Evolutionary conservation across 129 eudicot genomes (phyloP), one percentile per base, ranked within the genome.

Genomic region (Arctium lappa): DNA sequence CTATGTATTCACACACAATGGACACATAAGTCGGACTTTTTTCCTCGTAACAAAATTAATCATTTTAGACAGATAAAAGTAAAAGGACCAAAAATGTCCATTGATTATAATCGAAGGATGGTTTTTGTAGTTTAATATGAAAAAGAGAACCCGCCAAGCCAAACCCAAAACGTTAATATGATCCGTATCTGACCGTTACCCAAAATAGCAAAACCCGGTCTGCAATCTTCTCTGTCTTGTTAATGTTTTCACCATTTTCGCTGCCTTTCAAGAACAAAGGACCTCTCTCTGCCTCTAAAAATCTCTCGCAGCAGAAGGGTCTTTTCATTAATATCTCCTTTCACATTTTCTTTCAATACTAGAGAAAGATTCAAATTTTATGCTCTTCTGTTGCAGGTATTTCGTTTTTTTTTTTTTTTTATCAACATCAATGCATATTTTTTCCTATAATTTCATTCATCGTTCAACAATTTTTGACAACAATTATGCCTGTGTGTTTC

Each of bases 331-430:
- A 60, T 60, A 60, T 15, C 5, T 60, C 80, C 80, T 18, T 1
- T 71, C 50, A 82, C 2, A n/a, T 60, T 68, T 69, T 68, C 72
- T 68, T 71, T 80, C 85, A 63, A 62, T 2, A 62, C 10, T 62
- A n/a, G 11, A 50, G 36, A 77, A 70, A 70, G 73, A 81, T 83
- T 72, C 18, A 15, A 77, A 22, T 29, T 69, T 77, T 39, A 5
- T 39, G 56, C 30, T 83, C 86, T 77, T 83, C 82, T 72, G 82
- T 83, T 78, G 81, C 74, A 78, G 86, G 86, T 78, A 38, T 72
- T 53, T 36, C 8, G 13, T 40, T 29, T 33, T 33, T 29, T 6
- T 50, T 29, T 5, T 4, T 42, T 30, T 33, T 33, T 38, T 6
- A 79, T 65, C 39, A 36, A 18, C 81, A 46, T 46, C 56, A 46